A percentile compares a stretch with the other conserved stretches of the same genome.
Evolutionary conservation across 768 basidiomycete genomes (phyloP).

Genomic region (Cystobasidium onofrii): DNA sequence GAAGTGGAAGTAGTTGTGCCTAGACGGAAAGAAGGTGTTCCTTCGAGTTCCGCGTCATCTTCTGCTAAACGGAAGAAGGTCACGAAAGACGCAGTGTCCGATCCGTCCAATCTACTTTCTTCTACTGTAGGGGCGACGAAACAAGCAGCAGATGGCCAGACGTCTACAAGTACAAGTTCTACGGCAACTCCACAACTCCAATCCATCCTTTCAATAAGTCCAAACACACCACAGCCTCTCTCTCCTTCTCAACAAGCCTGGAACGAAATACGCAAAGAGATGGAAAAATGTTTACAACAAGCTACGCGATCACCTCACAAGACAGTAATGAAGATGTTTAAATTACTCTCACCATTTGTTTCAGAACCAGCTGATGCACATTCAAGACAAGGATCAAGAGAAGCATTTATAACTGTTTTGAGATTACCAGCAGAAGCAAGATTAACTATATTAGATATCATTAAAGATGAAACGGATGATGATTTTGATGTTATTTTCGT

Average conservation of each 20-base stretch:
- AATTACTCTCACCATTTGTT: conserved; percentile 6
- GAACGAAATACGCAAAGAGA: not conserved
- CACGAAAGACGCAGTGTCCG: not conserved
- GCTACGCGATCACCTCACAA: conserved; percentile 13
- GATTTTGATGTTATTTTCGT: conserved; percentile 22
- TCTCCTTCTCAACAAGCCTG: not conserved
- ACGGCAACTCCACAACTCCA: not conserved
- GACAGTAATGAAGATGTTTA: conserved; percentile 24
- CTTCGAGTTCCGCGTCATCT: not conserved
- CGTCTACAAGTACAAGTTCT: not conserved
- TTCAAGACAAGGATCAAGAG: not conserved
- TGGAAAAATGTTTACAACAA: not conserved
- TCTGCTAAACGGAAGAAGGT: not conserved
- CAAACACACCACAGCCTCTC: not conserved
- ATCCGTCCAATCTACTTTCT: not conserved
- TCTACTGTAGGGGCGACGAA: not conserved
- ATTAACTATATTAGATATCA: not conserved
- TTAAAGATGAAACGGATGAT: conserved; percentile 12
- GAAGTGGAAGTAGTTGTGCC: not conserved
- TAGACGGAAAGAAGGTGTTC: not conserved
- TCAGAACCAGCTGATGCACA: conserved; percentile 8
- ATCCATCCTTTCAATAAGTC: not conserved
- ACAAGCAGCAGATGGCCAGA: not conserved
- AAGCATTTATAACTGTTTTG: conserved; percentile 2
- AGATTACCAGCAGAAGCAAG: conserved; percentile 8